These are phyloP conservation scores for Lasiosphaeria ovina DNA, from an alignment of 495 filamentous ascomycete species.

Conservation along the genomic window DNA sequence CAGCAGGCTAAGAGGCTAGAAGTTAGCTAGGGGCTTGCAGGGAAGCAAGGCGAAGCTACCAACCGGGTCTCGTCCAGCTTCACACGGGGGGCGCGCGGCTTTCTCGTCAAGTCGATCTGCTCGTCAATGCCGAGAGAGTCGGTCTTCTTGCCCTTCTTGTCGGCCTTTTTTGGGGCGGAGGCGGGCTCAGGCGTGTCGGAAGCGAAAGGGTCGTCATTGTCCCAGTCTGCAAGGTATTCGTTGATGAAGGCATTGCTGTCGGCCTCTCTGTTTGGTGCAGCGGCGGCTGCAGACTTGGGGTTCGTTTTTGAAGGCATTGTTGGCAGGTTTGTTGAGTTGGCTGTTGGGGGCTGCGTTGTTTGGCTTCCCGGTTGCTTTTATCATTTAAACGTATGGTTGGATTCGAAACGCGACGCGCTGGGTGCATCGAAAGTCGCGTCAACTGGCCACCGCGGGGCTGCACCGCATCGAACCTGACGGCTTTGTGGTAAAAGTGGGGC, in stretches of 20 bases:
- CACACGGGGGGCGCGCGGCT: conserved; percentile 63
- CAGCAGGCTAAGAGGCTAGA: conserved; percentile 55
- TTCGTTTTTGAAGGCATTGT: conserved; percentile 21
- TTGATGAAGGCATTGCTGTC: conserved; percentile 20
- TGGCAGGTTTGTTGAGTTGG: neutral
- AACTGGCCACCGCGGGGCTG: too few relatives aligned
- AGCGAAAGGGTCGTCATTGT: conserved; percentile 33
- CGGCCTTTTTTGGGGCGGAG: conserved; percentile 18
- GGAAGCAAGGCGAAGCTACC: conserved; percentile 6
- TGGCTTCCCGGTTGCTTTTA: neutral
- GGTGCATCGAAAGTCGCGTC: too few relatives aligned
- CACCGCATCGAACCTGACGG: too few relatives aligned
- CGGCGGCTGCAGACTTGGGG: neutral
- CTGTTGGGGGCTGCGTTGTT: conserved; percentile 5
- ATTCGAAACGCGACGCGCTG: too few relatives aligned
- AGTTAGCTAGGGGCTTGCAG: conserved; percentile 7
- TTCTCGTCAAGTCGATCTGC: conserved; percentile 76
- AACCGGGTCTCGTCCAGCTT: conserved; percentile 85
- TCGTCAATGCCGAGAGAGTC: conserved; percentile 73
- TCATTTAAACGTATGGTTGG: too few relatives aligned
- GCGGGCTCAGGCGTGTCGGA: conserved; percentile 33
- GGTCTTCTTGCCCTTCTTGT: conserved; percentile 34
- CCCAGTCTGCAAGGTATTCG: conserved; percentile 30
- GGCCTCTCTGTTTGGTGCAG: neutral
- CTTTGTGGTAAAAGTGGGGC: too few relatives aligned